Evolutionary conservation across 2,329 filamentous ascomycete genomes (phyloP).

Genomic region (Nothophaeocryptopus gaeumannii): DNA sequence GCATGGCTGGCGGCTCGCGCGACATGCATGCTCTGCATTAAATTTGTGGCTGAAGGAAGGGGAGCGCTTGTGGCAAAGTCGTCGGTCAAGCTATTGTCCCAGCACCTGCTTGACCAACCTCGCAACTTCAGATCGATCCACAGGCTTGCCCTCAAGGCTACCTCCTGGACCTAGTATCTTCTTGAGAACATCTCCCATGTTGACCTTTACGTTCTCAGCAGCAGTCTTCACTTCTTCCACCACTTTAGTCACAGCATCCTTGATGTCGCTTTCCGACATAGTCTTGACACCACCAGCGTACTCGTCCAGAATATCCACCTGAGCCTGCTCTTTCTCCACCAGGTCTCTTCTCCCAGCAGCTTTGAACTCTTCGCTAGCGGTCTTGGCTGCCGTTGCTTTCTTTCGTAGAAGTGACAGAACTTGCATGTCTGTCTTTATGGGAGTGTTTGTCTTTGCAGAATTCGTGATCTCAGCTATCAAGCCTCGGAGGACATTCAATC

Average conservation of each 20-base stretch:
- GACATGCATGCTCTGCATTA: no score
- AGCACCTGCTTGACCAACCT: constrained; percentile 55
- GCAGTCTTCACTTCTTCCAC: constrained; percentile 49
- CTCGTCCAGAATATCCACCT: constrained; percentile 63
- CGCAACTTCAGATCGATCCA: constrained; percentile 61
- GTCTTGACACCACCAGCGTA: constrained; percentile 61
- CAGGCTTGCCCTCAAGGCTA: constrained; percentile 60
- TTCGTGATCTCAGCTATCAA: constrained; percentile 70
- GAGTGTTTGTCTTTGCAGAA: constrained; percentile 67
- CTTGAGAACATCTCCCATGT: constrained; percentile 64
- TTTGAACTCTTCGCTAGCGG: constrained; percentile 63
- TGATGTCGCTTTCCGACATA: constrained; percentile 59
- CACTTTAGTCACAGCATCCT: constrained; percentile 50
- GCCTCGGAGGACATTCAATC: constrained; percentile 65
- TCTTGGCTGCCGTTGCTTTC: constrained; percentile 56
- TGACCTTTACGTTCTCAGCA: constrained; percentile 48
- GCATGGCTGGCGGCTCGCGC: no score
- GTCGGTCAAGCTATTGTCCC: no score
- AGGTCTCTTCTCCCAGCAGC: constrained; percentile 65
- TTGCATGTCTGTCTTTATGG: constrained; percentile 68
- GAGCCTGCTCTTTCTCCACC: constrained; percentile 65
- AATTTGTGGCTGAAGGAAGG: no score
- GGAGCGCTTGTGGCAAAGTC: no score
- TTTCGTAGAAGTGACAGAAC: constrained; percentile 67
- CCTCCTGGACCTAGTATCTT: constrained; percentile 51